Base-by-base conservation (phyloP, 352 stramenopile species). In the Globisporangium radiosum region DNA sequence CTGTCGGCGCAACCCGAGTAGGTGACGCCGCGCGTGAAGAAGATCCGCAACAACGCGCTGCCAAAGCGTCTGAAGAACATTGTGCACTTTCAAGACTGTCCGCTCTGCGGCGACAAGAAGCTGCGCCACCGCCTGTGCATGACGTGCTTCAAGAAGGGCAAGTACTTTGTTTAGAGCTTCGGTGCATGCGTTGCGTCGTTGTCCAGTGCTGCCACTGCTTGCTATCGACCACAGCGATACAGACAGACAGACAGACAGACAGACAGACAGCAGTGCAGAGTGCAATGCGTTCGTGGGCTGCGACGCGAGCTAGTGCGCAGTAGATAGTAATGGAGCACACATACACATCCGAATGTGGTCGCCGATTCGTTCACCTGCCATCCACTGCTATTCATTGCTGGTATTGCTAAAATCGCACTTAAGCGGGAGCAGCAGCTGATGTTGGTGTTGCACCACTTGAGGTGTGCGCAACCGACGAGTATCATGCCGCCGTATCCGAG, bases 71-170 rank as follows among this genome's bases (percentile, higher is more conserved):
- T 94, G 43, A 93, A 93, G 75, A 94, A 94, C 75, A 94, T 94
- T 57, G 85, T 94, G 66, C 85, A 95, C 73, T 92, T 95, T 59
- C 85, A 95, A 71, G 70, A 82, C 66, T 95, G 85, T 57, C 68
- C 81, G 43, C 57, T 93, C 60, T 95, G 85, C 53, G 78, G 82
- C 58, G 75, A 89, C 65, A 95, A 95, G 81, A 95, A 95, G 66
- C 69, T 95, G 45, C 82, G 85, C 68, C 85, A 95, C 69, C 84
- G 85, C 57, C 62, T 95, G 52, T 95, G 85, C 78, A 95, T 95
- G 83, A 90, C 78, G 73, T 95, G 85, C 75, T 95, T 90, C 75
- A 95, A 95, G 78, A 93, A 95, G 76, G 85, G 85, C 76, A 92
- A 85, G 68, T 95, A 95, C 73, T 95, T 95, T 74, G 80, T 87